Evolutionary conservation across 2,329 filamentous ascomycete species (phyloP), one percentile per base, ranked within the genome.

Genomic region (Neocucurbitaria cava): DNA sequence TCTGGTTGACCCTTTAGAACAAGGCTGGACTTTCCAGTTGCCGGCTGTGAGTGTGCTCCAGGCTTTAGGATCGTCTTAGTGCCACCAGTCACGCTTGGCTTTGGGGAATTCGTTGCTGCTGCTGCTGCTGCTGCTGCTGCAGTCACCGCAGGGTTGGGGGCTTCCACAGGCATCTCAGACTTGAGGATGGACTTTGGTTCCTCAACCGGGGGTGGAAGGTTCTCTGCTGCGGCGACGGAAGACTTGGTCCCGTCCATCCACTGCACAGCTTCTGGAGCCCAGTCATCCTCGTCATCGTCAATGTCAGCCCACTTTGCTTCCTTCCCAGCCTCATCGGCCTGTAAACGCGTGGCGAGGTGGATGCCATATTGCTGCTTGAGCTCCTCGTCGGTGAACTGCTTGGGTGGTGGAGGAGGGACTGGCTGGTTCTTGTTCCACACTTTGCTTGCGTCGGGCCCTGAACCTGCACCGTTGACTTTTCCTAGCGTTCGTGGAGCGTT

Each of bases 361-460:
- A 95, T 95, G 28, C 91, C 91, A 75, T 91, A 92, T 72, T 92
- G 90, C 73, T 92, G 89, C 69, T 87, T 85, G 28, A 96, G 82
- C 71, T 96, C 91, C 72, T 96, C 91, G 66, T 96, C 91, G 3
- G 91, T 94, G 54, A 92, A 87, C 50, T 92, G 91, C 73, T 91
- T 92, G 4, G 89, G 87, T 56, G 92, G 89, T 6, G 89, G 87
- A 6, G 84, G 83, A 48, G 87, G 83, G 6, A 82, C 84, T 89
- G 90, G 89, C 80, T 88, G 84, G 73, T 95, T 96, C 77, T 92
- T 93, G 78, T 95, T 96, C 91, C 91, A 96, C 36, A 96, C 90
- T 48, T 84, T 89, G 74, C 81, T 90, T 26, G 85, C 83, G 73
- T 93, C 90, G 13, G 90, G 89, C 23, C 86, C 87, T 56, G 83